Percentiles rank a stretch among this genome's conserved stretches.
phyloP scores from a whole-genome alignment of 108 stramenopile species.

The Chaetoceros tenuissimus region DNA sequence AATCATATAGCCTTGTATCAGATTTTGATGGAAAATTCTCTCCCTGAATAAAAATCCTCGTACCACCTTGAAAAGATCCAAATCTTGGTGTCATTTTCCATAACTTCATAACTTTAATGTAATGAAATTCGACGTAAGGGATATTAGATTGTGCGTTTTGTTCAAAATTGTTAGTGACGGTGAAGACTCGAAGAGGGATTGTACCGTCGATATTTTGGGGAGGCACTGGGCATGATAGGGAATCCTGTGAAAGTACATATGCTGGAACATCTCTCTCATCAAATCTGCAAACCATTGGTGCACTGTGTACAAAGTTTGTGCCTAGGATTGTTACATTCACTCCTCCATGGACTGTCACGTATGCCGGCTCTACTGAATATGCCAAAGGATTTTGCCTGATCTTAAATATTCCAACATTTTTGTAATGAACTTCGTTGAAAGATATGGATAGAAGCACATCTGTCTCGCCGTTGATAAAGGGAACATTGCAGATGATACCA shows the following conservation, averaged over 20 bases:
- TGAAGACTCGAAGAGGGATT: background rate
- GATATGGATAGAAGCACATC: background rate
- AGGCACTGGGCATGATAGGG: background rate
- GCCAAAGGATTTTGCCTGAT: background rate
- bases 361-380: background rate
- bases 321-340: background rate
- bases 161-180: background rate
- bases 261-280: background rate
- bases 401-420: background rate
- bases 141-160: background rate
- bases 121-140: slow-evolving; percentile 9
- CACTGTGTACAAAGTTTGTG: background rate
- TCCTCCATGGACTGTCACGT: background rate
- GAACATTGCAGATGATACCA: background rate
- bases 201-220: background rate
- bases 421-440: background rate
- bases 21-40: background rate
- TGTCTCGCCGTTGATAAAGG: no score
- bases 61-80: slow-evolving; percentile 22
- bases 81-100: slow-evolving; percentile 12
- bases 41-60: background rate
- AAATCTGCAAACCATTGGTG: background rate
- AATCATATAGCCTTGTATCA: background rate
- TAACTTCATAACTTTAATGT: slow-evolving; percentile 13
- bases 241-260: background rate